These are phyloP conservation scores for Pythium monospermum DNA, from an alignment of 352 stramenopile species.

Conservation along the genomic window DNA sequence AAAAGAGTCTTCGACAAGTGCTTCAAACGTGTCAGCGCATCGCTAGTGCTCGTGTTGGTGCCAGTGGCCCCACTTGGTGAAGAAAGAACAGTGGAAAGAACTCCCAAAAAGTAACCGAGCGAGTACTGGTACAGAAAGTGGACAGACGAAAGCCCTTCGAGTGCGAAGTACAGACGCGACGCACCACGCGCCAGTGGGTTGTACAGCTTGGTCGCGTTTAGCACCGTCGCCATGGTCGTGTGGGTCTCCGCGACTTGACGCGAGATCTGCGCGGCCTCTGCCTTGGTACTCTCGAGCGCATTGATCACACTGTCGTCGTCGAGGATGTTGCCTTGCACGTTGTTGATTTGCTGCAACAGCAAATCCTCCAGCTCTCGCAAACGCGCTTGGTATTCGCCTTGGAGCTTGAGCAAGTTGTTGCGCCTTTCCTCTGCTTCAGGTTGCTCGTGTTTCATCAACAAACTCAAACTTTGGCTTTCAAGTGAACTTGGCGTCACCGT, in stretches of 20 bases:
- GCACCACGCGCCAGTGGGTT: conserved; percentile 90
- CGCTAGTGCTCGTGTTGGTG: background rate
- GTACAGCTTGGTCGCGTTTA: conserved; percentile 93
- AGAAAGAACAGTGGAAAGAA: conserved; percentile 91
- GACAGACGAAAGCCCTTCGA: conserved; percentile 93
- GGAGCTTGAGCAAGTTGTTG: conserved; percentile 95
- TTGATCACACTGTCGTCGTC: conserved; percentile 98
- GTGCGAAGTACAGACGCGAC: conserved; percentile 89
- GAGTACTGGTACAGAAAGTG: conserved; percentile 99
- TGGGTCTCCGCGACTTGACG: conserved; percentile 85
- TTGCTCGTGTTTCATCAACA: conserved; percentile 95
- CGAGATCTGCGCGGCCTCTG: conserved; percentile 95
- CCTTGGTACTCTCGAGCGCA: conserved; percentile 98
- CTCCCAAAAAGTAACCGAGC: conserved; percentile 95
- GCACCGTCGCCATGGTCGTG: conserved; percentile 74
- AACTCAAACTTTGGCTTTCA: conserved; percentile 94
- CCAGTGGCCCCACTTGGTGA: conserved; percentile 24
- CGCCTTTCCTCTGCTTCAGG: conserved; percentile 97
- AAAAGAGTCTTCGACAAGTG: conserved; percentile 88
- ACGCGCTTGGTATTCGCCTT: conserved; percentile 97
- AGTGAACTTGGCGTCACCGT: conserved; percentile 98
- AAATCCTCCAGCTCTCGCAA: conserved; percentile 98
- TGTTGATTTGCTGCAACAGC: conserved; percentile 97
- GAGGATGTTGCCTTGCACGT: conserved; percentile 98
- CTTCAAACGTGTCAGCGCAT: conserved; percentile 40